Conservation (phyloP, 163 green algal species). For the Coccomyxa subellipsoidea region DNA sequence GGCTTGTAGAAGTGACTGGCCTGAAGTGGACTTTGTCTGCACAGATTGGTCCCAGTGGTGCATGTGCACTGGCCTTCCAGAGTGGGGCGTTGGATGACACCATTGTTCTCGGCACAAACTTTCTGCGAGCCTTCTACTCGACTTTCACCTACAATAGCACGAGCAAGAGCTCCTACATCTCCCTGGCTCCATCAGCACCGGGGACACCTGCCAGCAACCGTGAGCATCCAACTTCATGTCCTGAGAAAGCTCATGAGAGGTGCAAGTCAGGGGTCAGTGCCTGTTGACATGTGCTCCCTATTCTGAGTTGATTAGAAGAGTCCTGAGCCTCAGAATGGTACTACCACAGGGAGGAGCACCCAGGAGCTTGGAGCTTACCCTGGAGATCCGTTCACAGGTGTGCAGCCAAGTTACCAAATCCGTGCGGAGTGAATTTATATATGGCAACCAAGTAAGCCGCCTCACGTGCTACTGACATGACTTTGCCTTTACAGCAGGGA, state of each 20-base stretch:
- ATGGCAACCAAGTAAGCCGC: neutral
- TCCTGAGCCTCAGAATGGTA: neutral
- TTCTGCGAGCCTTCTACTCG: neutral
- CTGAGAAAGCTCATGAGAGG: too few relatives aligned
- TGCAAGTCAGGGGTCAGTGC: neutral
- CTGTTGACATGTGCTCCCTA: neutral
- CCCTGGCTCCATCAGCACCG: neutral
- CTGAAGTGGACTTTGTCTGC: neutral
- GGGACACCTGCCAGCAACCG: neutral
- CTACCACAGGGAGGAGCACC: neutral
- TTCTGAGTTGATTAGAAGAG: neutral
- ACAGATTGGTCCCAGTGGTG: neutral
- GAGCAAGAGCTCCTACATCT: neutral
- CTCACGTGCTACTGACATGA: too few relatives aligned
- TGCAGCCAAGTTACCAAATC: too few relatives aligned
- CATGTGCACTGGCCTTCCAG: constrained; percentile 4
- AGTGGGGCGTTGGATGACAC: neutral
- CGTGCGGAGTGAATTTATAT: too few relatives aligned
- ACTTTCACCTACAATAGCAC: neutral
- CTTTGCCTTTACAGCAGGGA: neutral
- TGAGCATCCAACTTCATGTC: neutral
- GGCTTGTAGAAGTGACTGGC: too few relatives aligned
- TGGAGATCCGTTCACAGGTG: neutral
- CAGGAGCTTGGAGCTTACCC: neutral
- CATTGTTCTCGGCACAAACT: neutral